A percentile compares a stretch with the other conserved stretches of the same genome.
Conservation (phyloP, 164 flowering plant species). For the Houttuynia cordata region DNA sequence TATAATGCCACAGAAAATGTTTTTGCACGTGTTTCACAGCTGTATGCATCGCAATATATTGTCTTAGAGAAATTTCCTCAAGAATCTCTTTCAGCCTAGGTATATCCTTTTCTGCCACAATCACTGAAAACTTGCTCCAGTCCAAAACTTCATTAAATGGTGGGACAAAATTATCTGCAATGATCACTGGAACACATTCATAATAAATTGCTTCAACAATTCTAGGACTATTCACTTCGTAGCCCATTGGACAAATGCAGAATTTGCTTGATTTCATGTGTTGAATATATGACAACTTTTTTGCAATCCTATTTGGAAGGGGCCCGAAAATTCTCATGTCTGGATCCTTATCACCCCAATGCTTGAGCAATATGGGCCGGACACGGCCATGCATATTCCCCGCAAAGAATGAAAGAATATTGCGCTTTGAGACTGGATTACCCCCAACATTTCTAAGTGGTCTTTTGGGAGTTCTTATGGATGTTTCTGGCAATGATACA, state of each 20-base stretch:
- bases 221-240: conserved; percentile 6
- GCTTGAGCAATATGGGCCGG: conserved; percentile 9
- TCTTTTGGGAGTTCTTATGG: conserved; percentile 12
- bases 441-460: conserved; percentile 18
- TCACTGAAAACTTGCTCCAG: conserved; percentile 8
- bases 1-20: conserved; percentile 15
- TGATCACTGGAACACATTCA: conserved; percentile 7
- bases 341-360: conserved; percentile 3
- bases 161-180: background rate
- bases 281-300: conserved; percentile 4
- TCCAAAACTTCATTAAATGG: conserved; percentile 9
- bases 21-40: conserved; percentile 11
- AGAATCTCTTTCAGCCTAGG: background rate
- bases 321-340: conserved; percentile 6
- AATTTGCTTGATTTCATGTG: conserved; percentile 7
- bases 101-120: background rate
- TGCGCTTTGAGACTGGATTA: conserved; percentile 12
- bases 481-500: conserved; percentile 17
- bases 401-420: conserved; percentile 18
- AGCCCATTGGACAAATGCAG: conserved; percentile 9
- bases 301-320: conserved; percentile 2
- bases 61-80: background rate
- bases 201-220: conserved; percentile 3
- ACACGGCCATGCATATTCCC: conserved; percentile 21
- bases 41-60: conserved; percentile 5